phyloP scores from a whole-genome alignment of 768 basidiomycete genomes.

The Leccinum longicurvipes region DNA sequence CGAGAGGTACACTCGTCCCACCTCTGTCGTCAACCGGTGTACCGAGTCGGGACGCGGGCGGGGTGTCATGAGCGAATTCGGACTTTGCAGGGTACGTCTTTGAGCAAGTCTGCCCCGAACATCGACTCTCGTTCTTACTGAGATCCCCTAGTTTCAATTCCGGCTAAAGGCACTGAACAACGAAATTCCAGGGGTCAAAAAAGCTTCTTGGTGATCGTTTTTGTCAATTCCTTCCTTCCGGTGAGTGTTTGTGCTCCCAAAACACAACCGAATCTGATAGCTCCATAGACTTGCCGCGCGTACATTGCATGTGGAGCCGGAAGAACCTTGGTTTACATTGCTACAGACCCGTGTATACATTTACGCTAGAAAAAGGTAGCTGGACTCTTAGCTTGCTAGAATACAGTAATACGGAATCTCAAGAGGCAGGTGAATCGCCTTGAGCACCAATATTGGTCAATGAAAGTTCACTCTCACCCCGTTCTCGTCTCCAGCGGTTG shows the following conservation, averaged over 20 bases:
- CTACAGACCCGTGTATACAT: conserved; percentile 7
- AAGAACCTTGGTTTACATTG: neutral
- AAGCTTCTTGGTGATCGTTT: conserved; percentile 79
- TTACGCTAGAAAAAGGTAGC: neutral
- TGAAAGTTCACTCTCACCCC: conserved; percentile 73
- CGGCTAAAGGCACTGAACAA: conserved; percentile 77
- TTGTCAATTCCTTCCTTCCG: neutral
- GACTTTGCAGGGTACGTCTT: conserved; percentile 65
- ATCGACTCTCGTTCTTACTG: neutral
- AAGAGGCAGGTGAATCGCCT: conserved; percentile 29
- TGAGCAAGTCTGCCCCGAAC: neutral
- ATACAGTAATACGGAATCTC: conserved; percentile 4
- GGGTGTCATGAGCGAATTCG: conserved; percentile 89
- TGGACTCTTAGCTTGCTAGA: conserved; percentile 2
- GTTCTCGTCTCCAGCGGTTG: conserved; percentile 86
- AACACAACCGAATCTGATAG: neutral
- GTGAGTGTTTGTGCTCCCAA: neutral
- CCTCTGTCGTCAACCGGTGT: conserved; percentile 87
- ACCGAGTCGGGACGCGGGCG: conserved; percentile 79
- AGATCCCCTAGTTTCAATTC: conserved; percentile 75
- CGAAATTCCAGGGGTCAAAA: conserved; percentile 82
- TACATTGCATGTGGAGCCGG: neutral
- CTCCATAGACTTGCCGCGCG: neutral
- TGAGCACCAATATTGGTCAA: conserved; percentile 48
- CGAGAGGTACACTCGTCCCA: conserved; percentile 74